Evolutionary conservation across 192 early-diverging fungal genomes (phyloP), one percentile per base, ranked within the genome.

Genomic region (Diversispora epigaea): DNA sequence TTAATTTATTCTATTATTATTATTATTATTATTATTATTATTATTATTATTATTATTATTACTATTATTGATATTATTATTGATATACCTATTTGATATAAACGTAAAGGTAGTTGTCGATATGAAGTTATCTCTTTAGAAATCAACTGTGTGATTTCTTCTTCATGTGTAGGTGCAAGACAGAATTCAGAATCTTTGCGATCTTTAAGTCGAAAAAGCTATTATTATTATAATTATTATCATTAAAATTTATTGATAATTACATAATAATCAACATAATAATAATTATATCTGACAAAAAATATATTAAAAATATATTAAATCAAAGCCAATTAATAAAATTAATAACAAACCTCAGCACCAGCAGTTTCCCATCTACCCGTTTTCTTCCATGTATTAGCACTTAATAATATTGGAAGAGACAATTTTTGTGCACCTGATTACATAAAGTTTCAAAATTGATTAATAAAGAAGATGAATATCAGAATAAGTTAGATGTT

Each of bases 91-190:
- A 92, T 91, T 77, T 97, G 96, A 83, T 95, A 97, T 60, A 97
- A 82, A 10, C 93, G 84, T 50, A 97, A 78, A 0, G 96, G 96
- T 7, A 94, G 82, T 73, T 93, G 91, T 4, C 90, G 84, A 58
- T 88, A 88, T 9, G 91, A 89, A 32, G 83, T 76, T 1, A 95
- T 81, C 54, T 90, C 89, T 32, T 79, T 69, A 4, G 85, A 89
- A 44, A 95, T 90, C 12, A 95, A 77, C 7, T 75, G 77, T 0
- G 96, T 95, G 22, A 97, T 87, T 78, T 97, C 96, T 71, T 97
- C 96, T 71, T 97, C 96, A 76, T 96, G 94, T 6, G 96, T 97
- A 0, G 96, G 96, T 1, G 89, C 91, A 12, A 97, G 78, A 17
- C 91, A 67, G 52, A 92, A 86, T 32, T 89, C 89, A 6, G 86